phyloP scores from a whole-genome alignment of 1,284 basidiomycete species.

The Cerrena zonata region DNA sequence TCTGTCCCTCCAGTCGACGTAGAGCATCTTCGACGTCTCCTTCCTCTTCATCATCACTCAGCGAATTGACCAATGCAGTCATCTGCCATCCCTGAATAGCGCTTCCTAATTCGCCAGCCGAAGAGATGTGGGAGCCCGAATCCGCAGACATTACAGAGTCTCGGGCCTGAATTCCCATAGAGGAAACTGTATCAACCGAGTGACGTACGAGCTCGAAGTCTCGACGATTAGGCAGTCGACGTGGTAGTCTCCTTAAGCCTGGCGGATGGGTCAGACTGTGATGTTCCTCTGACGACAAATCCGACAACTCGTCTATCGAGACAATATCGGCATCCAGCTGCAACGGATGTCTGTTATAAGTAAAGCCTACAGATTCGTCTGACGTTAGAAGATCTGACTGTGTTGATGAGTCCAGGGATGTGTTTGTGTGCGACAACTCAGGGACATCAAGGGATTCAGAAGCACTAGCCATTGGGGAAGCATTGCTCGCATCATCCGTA shows the following conservation, averaged over 20 bases:
- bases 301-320: conserved; percentile 71
- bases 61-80: conserved; percentile 69
- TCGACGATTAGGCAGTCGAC: conserved; percentile 61
- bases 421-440: background rate
- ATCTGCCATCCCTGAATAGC: conserved; percentile 72
- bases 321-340: conserved; percentile 42
- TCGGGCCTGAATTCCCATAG: conserved; percentile 63
- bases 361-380: background rate
- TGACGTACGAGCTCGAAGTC: conserved; percentile 73
- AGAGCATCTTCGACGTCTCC: conserved; percentile 80
- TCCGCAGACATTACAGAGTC: conserved; percentile 44
- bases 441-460: background rate
- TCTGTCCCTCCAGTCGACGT: conserved; percentile 73
- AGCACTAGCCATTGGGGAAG: background rate
- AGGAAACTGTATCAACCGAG: conserved; percentile 66
- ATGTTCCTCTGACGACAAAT: conserved; percentile 54
- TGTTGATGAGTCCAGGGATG: background rate
- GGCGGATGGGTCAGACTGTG: conserved; percentile 31
- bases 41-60: conserved; percentile 67
- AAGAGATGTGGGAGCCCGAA: conserved; percentile 39
- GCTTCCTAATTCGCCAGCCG: conserved; percentile 40
- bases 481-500: background rate
- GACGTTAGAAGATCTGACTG: background rate
- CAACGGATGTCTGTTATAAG: background rate
- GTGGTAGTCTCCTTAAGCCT: conserved; percentile 49